These are phyloP conservation scores for Hypoxylon perforatum DNA, from an alignment of 495 filamentous ascomycete species.

Conservation along the genomic window DNA sequence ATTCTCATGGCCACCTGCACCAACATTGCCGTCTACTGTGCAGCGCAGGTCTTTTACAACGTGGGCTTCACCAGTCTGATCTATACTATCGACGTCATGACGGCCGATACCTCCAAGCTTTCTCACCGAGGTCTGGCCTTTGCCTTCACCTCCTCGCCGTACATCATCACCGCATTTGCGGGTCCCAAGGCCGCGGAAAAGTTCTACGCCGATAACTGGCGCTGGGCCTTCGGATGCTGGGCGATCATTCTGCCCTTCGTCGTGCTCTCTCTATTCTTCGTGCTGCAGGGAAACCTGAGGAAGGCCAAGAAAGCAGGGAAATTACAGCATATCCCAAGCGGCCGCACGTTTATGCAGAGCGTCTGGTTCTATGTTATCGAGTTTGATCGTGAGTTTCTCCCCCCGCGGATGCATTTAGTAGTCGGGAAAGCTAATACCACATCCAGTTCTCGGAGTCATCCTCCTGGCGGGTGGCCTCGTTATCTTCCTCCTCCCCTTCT, in stretches of 20 bases:
- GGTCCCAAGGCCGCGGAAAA: no score
- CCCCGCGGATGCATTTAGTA: neutral
- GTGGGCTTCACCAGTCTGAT: no score
- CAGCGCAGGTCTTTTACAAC: constrained; percentile 62
- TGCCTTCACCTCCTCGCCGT: no score
- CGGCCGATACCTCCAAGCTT: no score
- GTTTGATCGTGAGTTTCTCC: constrained; percentile 58
- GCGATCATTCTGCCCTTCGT: no score
- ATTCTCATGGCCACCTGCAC: constrained; percentile 59
- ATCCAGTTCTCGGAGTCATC: neutral
- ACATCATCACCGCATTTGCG: no score
- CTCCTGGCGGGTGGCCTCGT: neutral
- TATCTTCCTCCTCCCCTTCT: constrained; percentile 67
- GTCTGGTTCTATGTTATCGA: constrained; percentile 52
- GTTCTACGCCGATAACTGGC: no score
- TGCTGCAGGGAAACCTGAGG: constrained; percentile 61
- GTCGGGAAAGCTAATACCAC: neutral
- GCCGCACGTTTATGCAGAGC: constrained; percentile 19
- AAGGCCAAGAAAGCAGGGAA: constrained; percentile 55
- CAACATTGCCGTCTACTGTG: constrained; percentile 53
- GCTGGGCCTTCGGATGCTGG: no score
- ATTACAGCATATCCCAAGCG: constrained; percentile 10
- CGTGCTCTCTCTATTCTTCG: constrained; percentile 56
- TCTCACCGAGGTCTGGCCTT: no score
- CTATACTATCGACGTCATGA: no score